Evolutionary conservation across 2,329 filamentous ascomycete genomes (phyloP).

Genomic region (Tricladium varicosporioides): DNA sequence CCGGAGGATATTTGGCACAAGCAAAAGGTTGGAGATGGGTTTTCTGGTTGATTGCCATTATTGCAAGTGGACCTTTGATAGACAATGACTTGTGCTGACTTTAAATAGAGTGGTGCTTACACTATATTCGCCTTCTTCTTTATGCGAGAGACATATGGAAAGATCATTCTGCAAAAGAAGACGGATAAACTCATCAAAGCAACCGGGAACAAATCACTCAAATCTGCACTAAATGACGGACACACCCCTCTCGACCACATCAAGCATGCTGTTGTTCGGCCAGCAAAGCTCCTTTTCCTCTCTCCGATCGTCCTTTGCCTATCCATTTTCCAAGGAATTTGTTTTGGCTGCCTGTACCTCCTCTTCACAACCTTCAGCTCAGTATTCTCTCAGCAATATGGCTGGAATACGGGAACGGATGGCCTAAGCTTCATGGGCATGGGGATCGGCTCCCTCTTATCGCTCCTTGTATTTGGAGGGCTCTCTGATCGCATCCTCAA

Average conservation of each 20-base stretch:
- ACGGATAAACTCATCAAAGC: constrained; percentile 45
- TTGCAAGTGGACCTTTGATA: not conserved
- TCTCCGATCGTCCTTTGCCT: constrained; percentile 34
- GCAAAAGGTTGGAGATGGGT: constrained; percentile 51
- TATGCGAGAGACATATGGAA: constrained; percentile 44
- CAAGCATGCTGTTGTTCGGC: constrained; percentile 33
- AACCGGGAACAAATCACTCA: constrained; percentile 36
- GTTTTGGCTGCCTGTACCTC: constrained; percentile 37
- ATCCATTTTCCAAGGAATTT: constrained; percentile 32
- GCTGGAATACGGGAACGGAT: constrained; percentile 32
- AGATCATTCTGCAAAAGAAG: constrained; percentile 42
- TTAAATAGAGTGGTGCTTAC: constrained; percentile 32
- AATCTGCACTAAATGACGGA: constrained; percentile 41
- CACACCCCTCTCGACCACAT: constrained; percentile 30
- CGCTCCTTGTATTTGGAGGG: constrained; percentile 20
- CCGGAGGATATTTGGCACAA: constrained; percentile 46
- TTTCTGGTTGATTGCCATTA: constrained; percentile 46
- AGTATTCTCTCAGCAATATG: constrained; percentile 35
- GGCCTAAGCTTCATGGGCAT: constrained; percentile 37
- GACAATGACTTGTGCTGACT: not conserved
- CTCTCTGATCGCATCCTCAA: constrained; percentile 16
- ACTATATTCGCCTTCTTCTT: constrained; percentile 17
- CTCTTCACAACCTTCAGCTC: constrained; percentile 39
- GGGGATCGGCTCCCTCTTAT: constrained; percentile 32
- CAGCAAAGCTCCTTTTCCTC: constrained; percentile 34